Base-by-base conservation (phyloP, 208 protist genomes). In the Herpetomonas tarakana region DNA sequence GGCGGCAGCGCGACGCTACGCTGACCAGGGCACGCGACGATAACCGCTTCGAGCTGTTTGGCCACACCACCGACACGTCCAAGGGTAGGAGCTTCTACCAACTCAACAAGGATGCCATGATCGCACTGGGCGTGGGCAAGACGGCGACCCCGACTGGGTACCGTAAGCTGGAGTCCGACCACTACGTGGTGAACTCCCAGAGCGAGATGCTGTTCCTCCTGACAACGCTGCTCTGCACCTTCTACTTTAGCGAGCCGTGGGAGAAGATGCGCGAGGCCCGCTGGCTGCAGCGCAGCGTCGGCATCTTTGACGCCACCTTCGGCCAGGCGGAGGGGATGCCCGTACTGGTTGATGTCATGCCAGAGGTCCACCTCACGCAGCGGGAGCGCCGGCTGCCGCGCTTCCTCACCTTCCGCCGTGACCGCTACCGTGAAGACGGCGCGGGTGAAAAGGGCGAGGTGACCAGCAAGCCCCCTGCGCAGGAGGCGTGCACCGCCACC, bases 201-300 rank as follows among this genome's bases (percentile, higher is more conserved):
- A 91, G 88, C 68, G 88, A 94, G 71, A 58, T 88, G 47, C 63
- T 94, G 1, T 94, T 82, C 56, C 50, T 94, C 26, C 59, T 94
- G n/a, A 91, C 86, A 55, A 62, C 83, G 61, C 65, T 91, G 45
- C 67, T 94, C 26, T 87, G 75, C 21, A 91, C 80, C 25, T 91
- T 88, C 51, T 87, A 82, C 68, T 90, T 88, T 67, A 83, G 80
- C 26, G 78, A 86, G 18, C 76, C 79, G 31, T 94, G 84, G 82
- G 52, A 66, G 50, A 56, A 67, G 46, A 24, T 90, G 46, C 60
- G 64, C 26, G 72, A 81, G 30, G 79, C 71, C 53, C 38, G 73
- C 3, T 88, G 77, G 78, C 49, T 93, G 26, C 59, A 69, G 41
- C 74, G 73, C 7, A 78, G 78, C 6, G 77, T 74, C 57, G 50